Percentiles rank a stretch among this genome's conserved stretches.
Evolutionary conservation across 75 land plant genomes (phyloP).

Genomic region (Cunninghamia lanceolata): DNA sequence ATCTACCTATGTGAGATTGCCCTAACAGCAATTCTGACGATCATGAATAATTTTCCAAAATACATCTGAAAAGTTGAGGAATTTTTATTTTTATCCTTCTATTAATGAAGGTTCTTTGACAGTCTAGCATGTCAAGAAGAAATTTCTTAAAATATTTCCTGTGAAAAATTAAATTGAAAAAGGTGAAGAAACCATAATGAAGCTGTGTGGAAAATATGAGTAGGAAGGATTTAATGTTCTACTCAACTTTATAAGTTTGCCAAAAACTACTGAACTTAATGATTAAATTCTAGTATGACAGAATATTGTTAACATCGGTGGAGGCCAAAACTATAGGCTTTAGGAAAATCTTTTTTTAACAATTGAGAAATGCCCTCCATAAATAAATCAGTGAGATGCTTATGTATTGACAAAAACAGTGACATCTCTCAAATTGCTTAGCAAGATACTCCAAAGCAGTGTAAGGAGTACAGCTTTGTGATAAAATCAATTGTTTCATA

Average conservation of each 20-base stretch:
- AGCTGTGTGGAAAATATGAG: not conserved
- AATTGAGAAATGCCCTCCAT: slow-evolving; percentile 1
- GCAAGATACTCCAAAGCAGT: not conserved
- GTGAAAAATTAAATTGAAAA: slow-evolving; percentile 3
- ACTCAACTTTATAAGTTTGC: not conserved
- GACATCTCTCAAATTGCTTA: not conserved
- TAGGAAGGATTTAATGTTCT: not conserved
- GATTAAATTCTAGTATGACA: not conserved
- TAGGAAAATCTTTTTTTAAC: not conserved
- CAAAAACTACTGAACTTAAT: not conserved
- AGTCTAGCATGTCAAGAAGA: slow-evolving; percentile 4
- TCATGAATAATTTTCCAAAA: not conserved
- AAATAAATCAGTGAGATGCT: not conserved
- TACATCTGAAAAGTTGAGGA: not conserved
- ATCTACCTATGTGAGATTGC: not conserved
- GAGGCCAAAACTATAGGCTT: not conserved
- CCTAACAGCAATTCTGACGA: not conserved
- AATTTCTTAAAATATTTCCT: not conserved
- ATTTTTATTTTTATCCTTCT: not conserved
- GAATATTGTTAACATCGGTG: not conserved
- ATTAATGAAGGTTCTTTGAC: not conserved
- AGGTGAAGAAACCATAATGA: not conserved
- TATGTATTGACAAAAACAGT: no score
- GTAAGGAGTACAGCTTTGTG: not conserved
- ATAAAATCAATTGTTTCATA: not conserved